Evolutionary conservation across 768 basidiomycete species (phyloP), one percentile per base, ranked within the genome.

Genomic region (Coprinopsis strossmayeri): DNA sequence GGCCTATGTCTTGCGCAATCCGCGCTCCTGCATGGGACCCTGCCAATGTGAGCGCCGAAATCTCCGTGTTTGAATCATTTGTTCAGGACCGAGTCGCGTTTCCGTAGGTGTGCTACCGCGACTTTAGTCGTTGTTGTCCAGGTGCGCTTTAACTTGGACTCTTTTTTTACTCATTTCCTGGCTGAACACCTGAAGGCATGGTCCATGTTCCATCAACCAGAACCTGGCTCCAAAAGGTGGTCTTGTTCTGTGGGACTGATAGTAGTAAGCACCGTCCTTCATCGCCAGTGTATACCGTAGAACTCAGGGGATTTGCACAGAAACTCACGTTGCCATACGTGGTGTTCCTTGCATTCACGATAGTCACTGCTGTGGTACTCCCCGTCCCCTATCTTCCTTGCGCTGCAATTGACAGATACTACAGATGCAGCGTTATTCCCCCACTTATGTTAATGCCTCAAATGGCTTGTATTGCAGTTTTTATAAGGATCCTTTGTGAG

Each of bases 381-480:
- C 18, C 38, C 12, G 38, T 12, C 30, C 20, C 32, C 37, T 12
- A n/a, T n/a, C n/a, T 30, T 24, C n/a, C 27, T 27, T 9, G 27
- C n/a, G 43, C 4, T 45, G 18, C 20, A 38, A 48, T 42, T 37
- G 15, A 48, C 25, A 23, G 24, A 2, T 28, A 27, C 12, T 48
- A n/a, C 27, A 61, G 57, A 45, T 56, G 20, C 50, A 58, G 30
- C 24, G 53, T 35, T 52, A 51, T 32, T 28, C 55, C 42, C 62
- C 65, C 4, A 49, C 58, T 1, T 53, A 56, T 17, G 53, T 69
- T 17, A 52, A 55, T 26, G 57, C 59, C 2, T 48, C 61, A 38
- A 79, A 77, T 57, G 73, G 74, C 26, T 53, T 81, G 37, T 80
- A 79, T 61, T 81, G 80, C 55, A 66, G 68, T 13, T 56, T 69